These are phyloP conservation scores for Sistotremastrum suecicum DNA, from an alignment of 768 basidiomycete genomes.

Conservation along the genomic window DNA sequence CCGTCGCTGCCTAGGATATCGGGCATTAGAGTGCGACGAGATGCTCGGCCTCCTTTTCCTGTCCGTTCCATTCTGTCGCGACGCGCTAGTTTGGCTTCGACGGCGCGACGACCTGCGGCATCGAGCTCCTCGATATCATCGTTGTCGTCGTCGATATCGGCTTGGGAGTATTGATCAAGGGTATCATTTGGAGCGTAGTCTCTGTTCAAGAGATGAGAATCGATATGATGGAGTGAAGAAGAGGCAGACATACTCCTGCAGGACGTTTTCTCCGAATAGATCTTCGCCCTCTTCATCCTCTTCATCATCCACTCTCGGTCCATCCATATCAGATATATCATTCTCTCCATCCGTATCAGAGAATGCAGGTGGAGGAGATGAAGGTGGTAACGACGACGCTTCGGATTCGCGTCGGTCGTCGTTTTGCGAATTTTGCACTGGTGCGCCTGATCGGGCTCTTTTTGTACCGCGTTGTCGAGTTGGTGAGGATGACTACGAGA, in stretches of 20 bases:
- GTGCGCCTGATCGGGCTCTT: constrained; percentile 39
- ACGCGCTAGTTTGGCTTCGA: constrained; percentile 77
- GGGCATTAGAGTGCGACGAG: constrained; percentile 68
- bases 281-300: constrained; percentile 86
- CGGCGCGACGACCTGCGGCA: constrained; percentile 58
- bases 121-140: constrained; percentile 54
- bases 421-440: constrained; percentile 32
- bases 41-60: constrained; percentile 61
- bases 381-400: constrained; percentile 73
- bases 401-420: constrained; percentile 29
- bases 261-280: constrained; percentile 64
- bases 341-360: constrained; percentile 77
- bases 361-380: constrained; percentile 71
- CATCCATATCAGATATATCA: constrained; percentile 47
- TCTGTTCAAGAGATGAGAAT: constrained; percentile 20
- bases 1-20: constrained; percentile 80
- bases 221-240: constrained; percentile 3
- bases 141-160: constrained; percentile 67
- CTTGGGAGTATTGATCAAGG: constrained; percentile 79
- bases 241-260: constrained; percentile 45
- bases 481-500: constrained; percentile 5
- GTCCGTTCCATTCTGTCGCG: constrained; percentile 66
- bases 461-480: constrained; percentile 40
- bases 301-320: constrained; percentile 30
- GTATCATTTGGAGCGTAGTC: constrained; percentile 78